A percentile compares a stretch with the other conserved stretches of the same genome.
Evolutionary conservation across 176 grass and related monocot genomes (phyloP).

Genomic region (Zizania latifolia): DNA sequence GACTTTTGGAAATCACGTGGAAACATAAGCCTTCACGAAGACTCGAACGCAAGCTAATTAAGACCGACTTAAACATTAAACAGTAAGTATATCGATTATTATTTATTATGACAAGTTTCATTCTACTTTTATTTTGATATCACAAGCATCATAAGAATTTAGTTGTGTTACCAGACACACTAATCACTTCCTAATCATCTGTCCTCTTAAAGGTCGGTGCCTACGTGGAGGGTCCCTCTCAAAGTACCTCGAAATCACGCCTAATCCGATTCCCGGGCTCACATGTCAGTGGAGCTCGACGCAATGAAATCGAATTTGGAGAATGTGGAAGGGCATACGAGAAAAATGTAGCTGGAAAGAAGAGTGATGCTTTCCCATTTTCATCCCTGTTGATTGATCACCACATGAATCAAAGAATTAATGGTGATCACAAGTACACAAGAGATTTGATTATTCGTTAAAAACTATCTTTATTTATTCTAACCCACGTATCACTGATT

Average conservation of each 20-base stretch:
- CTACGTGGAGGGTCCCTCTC: too few relatives aligned
- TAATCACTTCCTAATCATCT: background rate
- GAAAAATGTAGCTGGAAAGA: background rate
- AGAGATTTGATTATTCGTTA: too few relatives aligned
- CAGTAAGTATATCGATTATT: too few relatives aligned
- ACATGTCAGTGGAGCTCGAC: background rate
- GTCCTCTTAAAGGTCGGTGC: too few relatives aligned
- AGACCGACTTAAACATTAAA: too few relatives aligned
- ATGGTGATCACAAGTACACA: too few relatives aligned
- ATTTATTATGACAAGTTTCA: background rate
- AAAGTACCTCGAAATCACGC: too few relatives aligned
- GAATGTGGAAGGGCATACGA: background rate
- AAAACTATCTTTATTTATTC: too few relatives aligned
- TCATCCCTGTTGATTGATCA: background rate
- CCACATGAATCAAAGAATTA: background rate
- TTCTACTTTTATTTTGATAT: background rate
- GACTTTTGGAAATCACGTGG: background rate
- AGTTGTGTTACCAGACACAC: background rate
- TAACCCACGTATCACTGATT: too few relatives aligned
- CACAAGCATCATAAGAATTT: background rate
- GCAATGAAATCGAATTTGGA: background rate
- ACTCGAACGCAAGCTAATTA: too few relatives aligned
- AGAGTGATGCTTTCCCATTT: background rate
- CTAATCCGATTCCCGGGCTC: background rate
- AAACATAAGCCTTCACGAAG: background rate